Evolutionary conservation across 768 basidiomycete species (phyloP).

Genomic region (Tylopilus vinaceipallidus): DNA sequence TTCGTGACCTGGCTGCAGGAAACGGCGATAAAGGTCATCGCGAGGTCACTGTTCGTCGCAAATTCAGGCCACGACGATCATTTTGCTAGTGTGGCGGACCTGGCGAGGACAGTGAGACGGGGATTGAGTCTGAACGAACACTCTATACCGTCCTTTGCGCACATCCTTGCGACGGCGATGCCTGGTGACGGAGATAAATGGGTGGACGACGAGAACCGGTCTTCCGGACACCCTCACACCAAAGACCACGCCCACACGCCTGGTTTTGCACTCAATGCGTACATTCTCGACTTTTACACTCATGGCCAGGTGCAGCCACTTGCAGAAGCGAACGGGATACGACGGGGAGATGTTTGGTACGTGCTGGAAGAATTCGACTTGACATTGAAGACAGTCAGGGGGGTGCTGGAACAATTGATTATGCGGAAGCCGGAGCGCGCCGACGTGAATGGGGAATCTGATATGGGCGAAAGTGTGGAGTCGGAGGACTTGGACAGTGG

Average conservation of each 20-base stretch:
- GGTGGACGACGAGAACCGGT: not conserved
- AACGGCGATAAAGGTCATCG: constrained; percentile 37
- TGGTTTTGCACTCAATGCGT: constrained; percentile 52
- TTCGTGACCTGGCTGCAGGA: constrained; percentile 39
- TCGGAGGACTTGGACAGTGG: constrained; percentile 33
- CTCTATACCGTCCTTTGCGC: constrained; percentile 55
- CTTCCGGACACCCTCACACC: not conserved
- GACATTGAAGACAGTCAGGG: constrained; percentile 47
- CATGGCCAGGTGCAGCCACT: constrained; percentile 59
- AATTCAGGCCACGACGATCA: constrained; percentile 63
- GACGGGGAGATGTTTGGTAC: constrained; percentile 67
- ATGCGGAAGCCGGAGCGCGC: constrained; percentile 27
- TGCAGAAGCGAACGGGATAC: constrained; percentile 52
- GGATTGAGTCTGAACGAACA: constrained; percentile 58
- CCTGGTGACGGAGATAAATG: not conserved
- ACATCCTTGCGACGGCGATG: constrained; percentile 25
- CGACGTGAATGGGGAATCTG: constrained; percentile 9
- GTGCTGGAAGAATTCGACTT: constrained; percentile 56
- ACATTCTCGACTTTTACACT: constrained; percentile 64
- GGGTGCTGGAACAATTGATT: constrained; percentile 47
- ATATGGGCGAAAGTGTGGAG: constrained; percentile 11
- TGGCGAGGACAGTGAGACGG: constrained; percentile 47
- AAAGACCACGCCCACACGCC: not conserved
- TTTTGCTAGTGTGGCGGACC: constrained; percentile 50
- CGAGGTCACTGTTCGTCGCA: constrained; percentile 63